Evolutionary conservation across 2,329 filamentous ascomycete genomes (phyloP).

Genomic region (Botryotinia narcissicola): DNA sequence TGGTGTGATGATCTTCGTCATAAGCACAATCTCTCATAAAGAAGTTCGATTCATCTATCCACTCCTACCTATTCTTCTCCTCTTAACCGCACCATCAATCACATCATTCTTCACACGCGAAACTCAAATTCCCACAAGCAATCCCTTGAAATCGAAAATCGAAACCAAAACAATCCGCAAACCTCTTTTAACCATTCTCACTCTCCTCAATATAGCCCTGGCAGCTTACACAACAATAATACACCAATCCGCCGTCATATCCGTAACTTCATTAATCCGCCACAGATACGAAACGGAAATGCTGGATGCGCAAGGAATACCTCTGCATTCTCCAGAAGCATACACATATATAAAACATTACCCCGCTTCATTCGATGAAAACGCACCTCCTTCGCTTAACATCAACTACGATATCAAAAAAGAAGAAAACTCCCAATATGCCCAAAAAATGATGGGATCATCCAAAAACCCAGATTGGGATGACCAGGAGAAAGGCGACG

Average conservation of each 20-base stretch:
- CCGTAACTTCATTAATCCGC: conserved; percentile 74
- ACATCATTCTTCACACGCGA: conserved; percentile 50
- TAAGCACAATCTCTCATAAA: conserved; percentile 88
- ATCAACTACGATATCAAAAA: conserved; percentile 10
- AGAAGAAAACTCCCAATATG: conserved; percentile 15
- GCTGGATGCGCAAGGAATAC: conserved; percentile 42
- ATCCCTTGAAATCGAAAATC: conserved; percentile 22
- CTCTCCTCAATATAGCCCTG: conserved; percentile 67
- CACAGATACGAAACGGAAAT: conserved; percentile 63
- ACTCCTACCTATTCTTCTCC: conserved; percentile 79
- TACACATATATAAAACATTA: conserved; percentile 17
- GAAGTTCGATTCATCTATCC: conserved; percentile 97
- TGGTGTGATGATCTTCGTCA: conserved; percentile 51
- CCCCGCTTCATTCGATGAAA: background rate
- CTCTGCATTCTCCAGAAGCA: conserved; percentile 30
- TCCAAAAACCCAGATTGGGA: conserved; percentile 19
- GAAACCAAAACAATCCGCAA: conserved; percentile 44
- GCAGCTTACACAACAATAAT: conserved; percentile 70
- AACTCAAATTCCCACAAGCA: conserved; percentile 26
- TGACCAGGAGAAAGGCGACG: background rate
- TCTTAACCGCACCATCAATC: conserved; percentile 70
- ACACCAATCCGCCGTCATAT: conserved; percentile 78
- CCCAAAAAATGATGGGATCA: background rate
- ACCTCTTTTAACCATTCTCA: conserved; percentile 52
- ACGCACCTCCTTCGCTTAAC: background rate